A percentile compares a stretch with the other conserved stretches of the same genome.
These are phyloP conservation scores for Trichoderma atrobrunneum DNA, from an alignment of 2,329 filamentous ascomycete species.

Conservation along the genomic window DNA sequence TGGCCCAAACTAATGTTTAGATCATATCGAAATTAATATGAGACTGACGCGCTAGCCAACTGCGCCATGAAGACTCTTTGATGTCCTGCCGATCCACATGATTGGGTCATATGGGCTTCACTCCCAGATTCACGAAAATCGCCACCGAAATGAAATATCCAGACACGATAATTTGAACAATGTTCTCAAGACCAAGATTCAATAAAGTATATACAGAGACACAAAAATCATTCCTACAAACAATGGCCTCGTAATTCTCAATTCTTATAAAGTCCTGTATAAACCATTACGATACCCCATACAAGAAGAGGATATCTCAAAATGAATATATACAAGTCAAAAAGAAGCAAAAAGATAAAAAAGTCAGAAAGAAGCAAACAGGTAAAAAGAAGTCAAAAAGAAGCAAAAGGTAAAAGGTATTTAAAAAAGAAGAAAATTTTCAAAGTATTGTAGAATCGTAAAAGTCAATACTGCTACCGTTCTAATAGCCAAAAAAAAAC, in stretches of 20 bases:
- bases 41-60: constrained; percentile 20
- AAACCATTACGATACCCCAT: not conserved
- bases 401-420: too few species aligned
- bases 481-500: constrained; percentile 7
- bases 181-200: not conserved
- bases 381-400: not conserved
- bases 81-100: not conserved
- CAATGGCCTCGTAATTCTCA: not conserved
- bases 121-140: too few species aligned
- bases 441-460: constrained; percentile 9
- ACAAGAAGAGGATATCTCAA: not conserved
- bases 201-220: not conserved
- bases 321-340: not conserved
- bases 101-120: not conserved
- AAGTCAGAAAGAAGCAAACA: not conserved
- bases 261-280: not conserved
- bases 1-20: constrained; percentile 29
- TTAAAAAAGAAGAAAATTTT: not conserved
- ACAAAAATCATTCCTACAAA: not conserved
- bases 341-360: not conserved
- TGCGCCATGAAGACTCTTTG: constrained; percentile 18
- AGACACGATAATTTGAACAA: too few species aligned
- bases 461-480: constrained; percentile 17
- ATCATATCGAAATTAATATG: constrained; percentile 24
- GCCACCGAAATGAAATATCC: too few species aligned